Evolutionary conservation across 1,139 yeast genomes (phyloP), one percentile per base, ranked within the genome.

Genomic region (Scheffersomyces parashehatae): DNA sequence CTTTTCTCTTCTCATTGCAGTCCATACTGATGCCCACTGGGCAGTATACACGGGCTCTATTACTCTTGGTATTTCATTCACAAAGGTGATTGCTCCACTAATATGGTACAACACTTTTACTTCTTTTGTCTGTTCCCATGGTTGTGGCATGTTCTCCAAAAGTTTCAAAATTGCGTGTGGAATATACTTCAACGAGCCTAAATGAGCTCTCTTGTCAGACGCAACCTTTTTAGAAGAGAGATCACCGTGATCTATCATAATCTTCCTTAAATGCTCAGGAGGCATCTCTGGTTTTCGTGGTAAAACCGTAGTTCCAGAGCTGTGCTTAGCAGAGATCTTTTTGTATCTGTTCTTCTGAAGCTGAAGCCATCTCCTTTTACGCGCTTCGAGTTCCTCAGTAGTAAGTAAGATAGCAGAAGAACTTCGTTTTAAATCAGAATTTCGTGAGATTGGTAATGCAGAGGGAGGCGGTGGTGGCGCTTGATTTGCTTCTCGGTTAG

Each of bases 111-210:
- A 65, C 7, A 93, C 98, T 48, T 81, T 82, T 10, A 95, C 99
- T 43, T 88, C 95, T 47, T 88, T 87, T 1, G 79, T 71, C 47
- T 81, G 81, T 62, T 95, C 98, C 99, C 99, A 95, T 1, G 99
- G 99, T 60, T 90, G 97, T 0, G 99, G 99, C 93, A 95, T 93
- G 56, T 90, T 91, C 58, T 95, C 99, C 39, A 95, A 61, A 31
- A 95, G 75, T 63, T 95, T 95, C 48, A 90, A 64, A 1, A 91
- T 80, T 0, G 99, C 97, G 66, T 93, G 98, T 0, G 99, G 99
- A 83, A 95, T 79, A 65, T 86, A 95, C 64, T 91, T 93, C 46
- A 95, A 71, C 0, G 98, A 93, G 1, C 98, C 97, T 26, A 95
- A 67, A 57, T 88, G 91, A 0, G 97, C 82, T 44, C 95, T 73